Base-by-base conservation (phyloP, 306 rosid species). In the Dryas drummondii region DNA sequence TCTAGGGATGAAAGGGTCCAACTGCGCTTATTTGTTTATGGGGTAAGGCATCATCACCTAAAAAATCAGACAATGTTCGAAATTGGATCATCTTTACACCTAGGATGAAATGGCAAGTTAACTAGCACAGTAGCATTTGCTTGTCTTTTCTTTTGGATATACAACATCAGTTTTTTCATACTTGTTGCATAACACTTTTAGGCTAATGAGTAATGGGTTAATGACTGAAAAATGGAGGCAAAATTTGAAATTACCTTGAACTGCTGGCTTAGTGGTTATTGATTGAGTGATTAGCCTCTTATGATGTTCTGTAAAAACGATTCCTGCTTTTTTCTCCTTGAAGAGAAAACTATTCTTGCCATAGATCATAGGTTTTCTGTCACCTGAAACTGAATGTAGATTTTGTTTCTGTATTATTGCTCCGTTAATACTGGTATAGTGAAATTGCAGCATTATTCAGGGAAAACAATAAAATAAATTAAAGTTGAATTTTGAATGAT, bases 21-120 rank as follows among this genome's bases (percentile, higher is more conserved):
- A 37, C 87, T 90, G 80, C 71, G 51, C 83, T 83, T 94, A 62
- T 94, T 92, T 87, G 91, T 88, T 80, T 94, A 90, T 73, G 93
- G 97, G 97, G 97, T 94, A 85, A 87, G 96, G 26, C 68, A 48
- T 61, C 68, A 45, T 63, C 63, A 63, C 71, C 73, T 72, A 76
- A 22, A 57, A 79, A 62, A 41, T 72, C 27, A 51, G 44, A 62
- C 46, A 71, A 27, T 54, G 53, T 37, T 22, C 62, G 22, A 27
- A 52, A 73, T 76, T 40, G 55, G 58, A 13, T 67, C 61, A 19
- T 60, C 50, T 80, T 68, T 51, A 68, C 6, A 50, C 71, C 27
- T 65, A 46, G 49, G 11, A 37, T 9, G 17, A 61, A 32, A 37
- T 37, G 19, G 37, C 45, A 32, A 61, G 42, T 37, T 61, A 37